These are phyloP conservation scores for Camellia oleifera DNA, from an alignment of 179 eudicot species.

Conservation along the genomic window DNA sequence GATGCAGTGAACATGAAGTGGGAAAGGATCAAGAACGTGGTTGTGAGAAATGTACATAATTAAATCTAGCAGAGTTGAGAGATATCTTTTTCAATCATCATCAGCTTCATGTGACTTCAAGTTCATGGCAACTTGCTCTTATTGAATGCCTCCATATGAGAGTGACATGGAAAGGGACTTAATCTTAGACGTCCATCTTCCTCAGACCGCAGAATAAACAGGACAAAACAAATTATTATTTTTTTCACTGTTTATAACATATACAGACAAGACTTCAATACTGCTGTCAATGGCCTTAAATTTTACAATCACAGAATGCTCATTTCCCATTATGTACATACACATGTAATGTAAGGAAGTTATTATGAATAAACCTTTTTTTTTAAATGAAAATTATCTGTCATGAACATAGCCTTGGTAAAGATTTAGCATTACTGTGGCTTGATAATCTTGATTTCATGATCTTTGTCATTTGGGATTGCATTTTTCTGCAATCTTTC, in stretches of 20 bases:
- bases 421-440: constrained; percentile 33
- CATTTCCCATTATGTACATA: constrained; percentile 19
- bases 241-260: background rate
- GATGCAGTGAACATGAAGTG: background rate
- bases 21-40: background rate
- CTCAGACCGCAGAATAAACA: background rate
- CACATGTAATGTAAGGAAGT: background rate
- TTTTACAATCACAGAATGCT: background rate
- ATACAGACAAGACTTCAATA: constrained; percentile 4
- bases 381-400: background rate
- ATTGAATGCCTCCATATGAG: background rate
- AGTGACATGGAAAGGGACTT: constrained; percentile 15
- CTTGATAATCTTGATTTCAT: constrained; percentile 46
- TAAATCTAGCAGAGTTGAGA: background rate
- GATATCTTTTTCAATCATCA: background rate
- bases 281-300: background rate
- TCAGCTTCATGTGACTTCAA: constrained; percentile 5
- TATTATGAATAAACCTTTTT: background rate
- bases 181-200: background rate
- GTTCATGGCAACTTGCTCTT: constrained; percentile 11
- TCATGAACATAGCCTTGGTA: constrained; percentile 60
- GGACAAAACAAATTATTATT: background rate
- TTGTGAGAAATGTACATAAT: background rate
- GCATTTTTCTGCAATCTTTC: constrained; percentile 70
- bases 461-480: constrained; percentile 63